Base-by-base conservation (phyloP, 192 early-diverging fungal genomes). In the Glomus cerebriforme region DNA sequence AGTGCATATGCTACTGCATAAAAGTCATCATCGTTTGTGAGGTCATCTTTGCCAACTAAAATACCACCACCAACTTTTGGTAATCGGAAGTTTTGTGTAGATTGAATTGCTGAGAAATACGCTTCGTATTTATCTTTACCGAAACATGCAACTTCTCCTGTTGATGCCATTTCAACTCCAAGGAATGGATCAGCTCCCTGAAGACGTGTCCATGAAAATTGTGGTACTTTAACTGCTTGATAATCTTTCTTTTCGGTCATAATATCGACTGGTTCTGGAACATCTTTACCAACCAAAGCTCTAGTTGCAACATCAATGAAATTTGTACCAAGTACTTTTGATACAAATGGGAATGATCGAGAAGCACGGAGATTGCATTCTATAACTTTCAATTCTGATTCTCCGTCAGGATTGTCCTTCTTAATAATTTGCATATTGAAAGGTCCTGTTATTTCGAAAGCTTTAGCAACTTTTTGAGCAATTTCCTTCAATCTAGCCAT, bases 361-460 rank as follows among this genome's bases (percentile, higher is more conserved):
- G 97, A 93, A 0, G 98, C 96, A 69, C 97, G 94, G 47, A 99
- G 91, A 80, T 99, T 99, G 86, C 98, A 99, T 84, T 99, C 98
- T 81, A 99, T 99, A 70, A 99, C 95, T 90, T 99, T 99, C 87
- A 99, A 96, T 84, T 98, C 96, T 63, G 60, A 15, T 64, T 76
- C 74, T 24, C 37, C 74, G 43, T 64, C 5, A 27, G 74, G 26
- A 82, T 97, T 97, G 87, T 99, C 94, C 90, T 98, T 99, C 83
- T 96, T 96, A 87, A 99, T 98, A 81, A 99, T 96, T 87, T 99
- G 97, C 83, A 99, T 99, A 87, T 99, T 99, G 90, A 88, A 94
- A 24, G 96, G 97, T 26, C 97, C 97, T n/a, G 98, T 99, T 22
- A 98, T 93, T 69, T 98, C 94, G 63, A 99, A 86, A 22, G 96